Evolutionary conservation across 164 flowering plant species (phyloP), one percentile per base, ranked within the genome.

Genomic region (Magnolia officinalis): DNA sequence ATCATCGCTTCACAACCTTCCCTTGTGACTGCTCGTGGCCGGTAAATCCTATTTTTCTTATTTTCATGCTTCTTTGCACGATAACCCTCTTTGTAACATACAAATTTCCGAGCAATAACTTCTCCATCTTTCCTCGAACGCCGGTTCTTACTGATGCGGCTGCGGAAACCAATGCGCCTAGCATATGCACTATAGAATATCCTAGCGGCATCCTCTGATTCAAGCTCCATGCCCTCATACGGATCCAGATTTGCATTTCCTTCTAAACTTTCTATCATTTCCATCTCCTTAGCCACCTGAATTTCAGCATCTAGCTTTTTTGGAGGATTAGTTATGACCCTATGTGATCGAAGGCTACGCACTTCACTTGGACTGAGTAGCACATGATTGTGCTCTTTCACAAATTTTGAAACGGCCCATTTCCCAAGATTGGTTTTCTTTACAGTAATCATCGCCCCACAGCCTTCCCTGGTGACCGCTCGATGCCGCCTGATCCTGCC

Each of bases 51-150:
- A 6, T 68, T 64, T 75, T 75, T 69, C 52, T 75, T 75, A 52
- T 75, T 75, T 51, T 75, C 77, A 52, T 51, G 72, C 23, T 76
- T 69, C 69, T 71, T 71, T 63, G 69, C 74, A 71, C 78, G 78
- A 71, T 71, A 74, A 16, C 80, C 81, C 72, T 81, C 84, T 71
- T 78, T 82, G 74, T 77, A 79, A 76, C 90, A 88, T 45, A 83
- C 88, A 76, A 88, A 82, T 64, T 85, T 78, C 23, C 88, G 84
- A 2, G 87, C 86, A 67, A 88, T 82, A 74, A 85, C 76, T 26
- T 85, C 83, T 10, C 90, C 89, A 85, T 88, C 87, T 68, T 84
- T 77, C 82, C 85, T 87, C 7, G 90, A 88, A 73, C 83, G 86
- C 45, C 90, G 86, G 52, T 88, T 86, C 3, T 84, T 81, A 63